Evolutionary conservation across 208 protist genomes (phyloP).

Genomic region (Borovskyia barvae): DNA sequence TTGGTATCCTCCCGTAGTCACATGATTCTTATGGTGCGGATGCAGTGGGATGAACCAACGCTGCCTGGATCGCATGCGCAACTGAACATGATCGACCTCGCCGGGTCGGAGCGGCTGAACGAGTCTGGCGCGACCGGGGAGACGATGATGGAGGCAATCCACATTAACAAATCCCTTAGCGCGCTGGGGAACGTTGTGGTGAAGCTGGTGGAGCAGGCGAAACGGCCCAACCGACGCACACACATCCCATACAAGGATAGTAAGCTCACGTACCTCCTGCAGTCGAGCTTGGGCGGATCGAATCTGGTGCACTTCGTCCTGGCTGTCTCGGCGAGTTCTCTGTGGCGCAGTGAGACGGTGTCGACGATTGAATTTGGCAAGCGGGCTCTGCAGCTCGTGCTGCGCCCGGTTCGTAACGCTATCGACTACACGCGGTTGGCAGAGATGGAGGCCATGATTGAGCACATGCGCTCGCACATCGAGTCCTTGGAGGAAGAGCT

Average conservation of each 20-base stretch:
- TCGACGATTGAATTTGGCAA: conserved; percentile 92
- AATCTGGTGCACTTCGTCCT: conserved; percentile 91
- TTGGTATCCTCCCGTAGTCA: conserved; percentile 88
- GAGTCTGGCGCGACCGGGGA: conserved; percentile 88
- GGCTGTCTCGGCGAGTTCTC: conserved; percentile 65
- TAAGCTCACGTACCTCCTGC: conserved; percentile 92
- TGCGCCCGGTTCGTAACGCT: conserved; percentile 86
- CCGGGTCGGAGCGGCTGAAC: conserved; percentile 87
- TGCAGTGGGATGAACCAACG: conserved; percentile 90
- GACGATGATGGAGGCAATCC: conserved; percentile 88
- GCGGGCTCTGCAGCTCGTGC: conserved; percentile 79
- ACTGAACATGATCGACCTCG: conserved; percentile 94
- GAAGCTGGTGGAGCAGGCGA: conserved; percentile 87
- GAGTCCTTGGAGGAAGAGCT: conserved; percentile 76
- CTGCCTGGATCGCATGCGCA: conserved; percentile 81
- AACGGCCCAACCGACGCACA: conserved; percentile 66
- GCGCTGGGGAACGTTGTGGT: conserved; percentile 92
- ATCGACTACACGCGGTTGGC: conserved; percentile 91
- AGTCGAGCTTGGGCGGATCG: conserved; percentile 85
- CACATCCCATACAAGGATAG: conserved; percentile 93
- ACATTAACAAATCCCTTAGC: conserved; percentile 95
- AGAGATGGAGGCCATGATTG: conserved; percentile 93
- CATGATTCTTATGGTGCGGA: conserved; percentile 87
- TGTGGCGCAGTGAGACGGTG: conserved; percentile 82
- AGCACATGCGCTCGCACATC: conserved; percentile 89